Percentiles rank a stretch among this genome's conserved stretches.
These are phyloP conservation scores for Aureobasidium sp. DNA, from an alignment of 2,329 filamentous ascomycete genomes.

Conservation along the genomic window DNA sequence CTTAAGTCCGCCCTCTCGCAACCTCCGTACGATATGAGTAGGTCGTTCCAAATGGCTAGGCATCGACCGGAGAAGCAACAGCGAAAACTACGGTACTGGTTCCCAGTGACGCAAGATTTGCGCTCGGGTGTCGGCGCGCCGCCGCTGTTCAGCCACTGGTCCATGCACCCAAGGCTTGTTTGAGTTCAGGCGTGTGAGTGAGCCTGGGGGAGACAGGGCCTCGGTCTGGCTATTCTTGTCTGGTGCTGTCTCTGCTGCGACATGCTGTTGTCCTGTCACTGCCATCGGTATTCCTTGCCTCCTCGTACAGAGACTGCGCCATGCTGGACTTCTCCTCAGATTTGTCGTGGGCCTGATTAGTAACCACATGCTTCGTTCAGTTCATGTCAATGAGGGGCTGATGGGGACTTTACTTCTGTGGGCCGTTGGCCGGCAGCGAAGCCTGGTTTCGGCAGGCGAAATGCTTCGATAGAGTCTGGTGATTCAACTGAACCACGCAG, in stretches of 20 bases:
- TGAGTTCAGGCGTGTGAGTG: background rate
- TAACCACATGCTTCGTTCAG: background rate
- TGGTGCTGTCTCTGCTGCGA: background rate
- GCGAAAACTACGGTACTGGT: background rate
- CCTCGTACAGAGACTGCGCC: background rate
- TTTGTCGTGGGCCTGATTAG: background rate
- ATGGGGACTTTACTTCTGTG: background rate
- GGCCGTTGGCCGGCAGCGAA: conserved; percentile 3
- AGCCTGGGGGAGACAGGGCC: conserved; percentile 5
- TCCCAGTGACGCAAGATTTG: conserved; percentile 2
- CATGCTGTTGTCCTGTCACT: background rate
- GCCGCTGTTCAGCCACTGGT: background rate
- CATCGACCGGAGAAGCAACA: conserved; percentile 7
- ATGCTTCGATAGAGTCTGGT: background rate
- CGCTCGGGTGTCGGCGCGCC: conserved; percentile 5
- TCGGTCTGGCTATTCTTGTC: background rate
- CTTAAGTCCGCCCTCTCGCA: background rate
- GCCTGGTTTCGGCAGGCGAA: conserved; percentile 7
- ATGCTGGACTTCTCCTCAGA: background rate
- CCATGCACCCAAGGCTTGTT: conserved; percentile 9
- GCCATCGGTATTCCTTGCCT: background rate
- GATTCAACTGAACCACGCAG: background rate
- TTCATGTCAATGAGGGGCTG: background rate
- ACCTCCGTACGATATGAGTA: background rate
- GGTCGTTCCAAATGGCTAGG: background rate